A percentile compares a stretch with the other conserved stretches of the same genome.
phyloP scores from a whole-genome alignment of 257 asterid species.

The Phtheirospermum japonicum region DNA sequence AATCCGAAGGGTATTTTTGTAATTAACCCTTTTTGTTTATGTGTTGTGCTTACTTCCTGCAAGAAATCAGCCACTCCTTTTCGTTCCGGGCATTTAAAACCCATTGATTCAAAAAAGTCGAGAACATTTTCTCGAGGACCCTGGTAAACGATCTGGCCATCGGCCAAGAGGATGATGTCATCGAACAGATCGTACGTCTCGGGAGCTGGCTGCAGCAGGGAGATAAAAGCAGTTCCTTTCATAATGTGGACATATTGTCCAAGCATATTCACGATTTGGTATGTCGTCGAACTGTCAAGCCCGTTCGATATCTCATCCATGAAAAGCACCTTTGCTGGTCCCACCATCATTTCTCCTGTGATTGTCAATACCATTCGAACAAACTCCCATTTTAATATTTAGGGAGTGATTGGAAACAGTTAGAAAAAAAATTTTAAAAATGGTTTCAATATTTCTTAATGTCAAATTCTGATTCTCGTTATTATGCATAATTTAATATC shows the following conservation, averaged over 20 bases:
- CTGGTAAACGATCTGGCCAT: conserved; percentile 53
- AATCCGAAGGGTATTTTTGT: background rate
- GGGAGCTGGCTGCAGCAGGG: conserved; percentile 70
- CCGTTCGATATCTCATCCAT: conserved; percentile 61
- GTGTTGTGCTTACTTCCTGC: conserved; percentile 54
- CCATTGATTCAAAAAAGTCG: conserved; percentile 55
- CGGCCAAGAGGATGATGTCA: conserved; percentile 57
- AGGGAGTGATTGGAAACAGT: background rate
- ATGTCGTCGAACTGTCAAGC: conserved; percentile 54
- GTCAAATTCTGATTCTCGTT: no score
- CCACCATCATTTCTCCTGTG: conserved; percentile 52
- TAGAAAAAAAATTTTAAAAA: no score
- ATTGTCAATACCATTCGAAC: background rate
- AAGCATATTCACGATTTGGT: conserved; percentile 43
- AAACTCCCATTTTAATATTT: background rate
- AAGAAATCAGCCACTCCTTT: conserved; percentile 70
- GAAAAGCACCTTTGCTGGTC: conserved; percentile 54
- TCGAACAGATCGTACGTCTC: conserved; percentile 63
- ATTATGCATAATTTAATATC: no score
- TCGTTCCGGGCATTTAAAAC: conserved; percentile 60
- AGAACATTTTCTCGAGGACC: conserved; percentile 56
- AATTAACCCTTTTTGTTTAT: background rate
- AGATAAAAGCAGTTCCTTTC: conserved; percentile 50
- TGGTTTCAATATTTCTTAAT: no score
- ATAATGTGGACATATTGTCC: conserved; percentile 42